Evolutionary conservation across 345 rosid species (phyloP).

Genomic region (Lepidium didymum): DNA sequence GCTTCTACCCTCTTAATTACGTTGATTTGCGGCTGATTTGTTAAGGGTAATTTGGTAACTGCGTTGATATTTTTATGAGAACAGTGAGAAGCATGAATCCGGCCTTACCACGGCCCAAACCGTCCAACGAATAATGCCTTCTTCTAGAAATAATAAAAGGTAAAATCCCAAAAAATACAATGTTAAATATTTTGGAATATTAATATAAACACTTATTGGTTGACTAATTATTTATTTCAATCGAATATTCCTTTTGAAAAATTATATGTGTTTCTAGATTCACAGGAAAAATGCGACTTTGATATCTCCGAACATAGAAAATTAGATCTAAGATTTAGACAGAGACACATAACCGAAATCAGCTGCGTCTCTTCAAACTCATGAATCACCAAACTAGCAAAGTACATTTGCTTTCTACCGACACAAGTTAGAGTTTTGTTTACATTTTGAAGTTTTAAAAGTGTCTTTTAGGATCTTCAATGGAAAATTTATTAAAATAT

Average conservation of each 20-base stretch:
- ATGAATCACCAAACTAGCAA: slow-evolving; percentile 5
- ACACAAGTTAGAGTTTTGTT: neutral
- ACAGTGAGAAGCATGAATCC: slow-evolving; percentile 4
- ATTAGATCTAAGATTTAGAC: slow-evolving; percentile 3
- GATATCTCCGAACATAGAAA: slow-evolving; percentile 12
- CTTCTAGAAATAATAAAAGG: too few relatives aligned
- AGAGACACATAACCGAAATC: neutral
- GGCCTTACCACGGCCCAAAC: slow-evolving; percentile 9
- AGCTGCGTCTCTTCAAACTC: neutral
- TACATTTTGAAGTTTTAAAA: neutral
- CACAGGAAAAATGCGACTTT: slow-evolving; percentile 1
- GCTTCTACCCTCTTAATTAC: neutral
- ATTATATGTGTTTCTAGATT: neutral
- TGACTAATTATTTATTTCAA: slow-evolving; percentile 19
- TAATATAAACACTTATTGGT: neutral
- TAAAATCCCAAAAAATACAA: too few relatives aligned
- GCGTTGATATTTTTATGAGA: accelerated
- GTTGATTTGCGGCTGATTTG: neutral
- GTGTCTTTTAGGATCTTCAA: neutral
- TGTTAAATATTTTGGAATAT: too few relatives aligned
- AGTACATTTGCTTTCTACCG: neutral
- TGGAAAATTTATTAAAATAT: neutral
- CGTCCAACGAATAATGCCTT: neutral
- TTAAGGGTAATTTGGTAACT: slow-evolving; percentile 2
- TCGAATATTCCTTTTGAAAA: neutral